Evolutionary conservation across 1,139 yeast genomes (phyloP).

Genomic region (Taphrina wiesneri): DNA sequence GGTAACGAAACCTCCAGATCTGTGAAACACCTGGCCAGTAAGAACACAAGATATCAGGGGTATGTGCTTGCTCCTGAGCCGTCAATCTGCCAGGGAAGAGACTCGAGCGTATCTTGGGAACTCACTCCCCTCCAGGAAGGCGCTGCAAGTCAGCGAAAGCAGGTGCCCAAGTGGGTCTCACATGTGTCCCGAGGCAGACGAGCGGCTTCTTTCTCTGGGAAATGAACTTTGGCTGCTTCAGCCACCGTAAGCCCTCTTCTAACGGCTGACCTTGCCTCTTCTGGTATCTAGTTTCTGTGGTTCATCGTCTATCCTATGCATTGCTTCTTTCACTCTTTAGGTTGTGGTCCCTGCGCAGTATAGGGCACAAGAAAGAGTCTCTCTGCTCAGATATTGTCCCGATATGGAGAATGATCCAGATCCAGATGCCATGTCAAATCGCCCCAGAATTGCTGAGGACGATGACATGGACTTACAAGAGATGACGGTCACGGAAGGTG

Average conservation of each 20-base stretch:
- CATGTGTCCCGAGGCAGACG: background rate
- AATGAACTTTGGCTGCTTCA: background rate
- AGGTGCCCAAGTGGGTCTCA: background rate
- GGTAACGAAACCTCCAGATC: background rate
- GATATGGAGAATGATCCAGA: conserved; percentile 27
- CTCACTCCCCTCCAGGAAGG: too few relatives aligned
- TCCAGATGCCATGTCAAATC: conserved; percentile 5
- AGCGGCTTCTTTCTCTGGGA: background rate
- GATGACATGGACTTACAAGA: conserved; percentile 11
- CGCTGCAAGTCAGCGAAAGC: background rate
- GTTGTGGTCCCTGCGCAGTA: too few relatives aligned
- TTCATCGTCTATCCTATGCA: too few relatives aligned
- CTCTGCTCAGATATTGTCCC: too few relatives aligned
- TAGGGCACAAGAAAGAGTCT: too few relatives aligned
- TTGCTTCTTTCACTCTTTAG: too few relatives aligned
- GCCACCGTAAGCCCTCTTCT: background rate
- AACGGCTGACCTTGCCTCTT: background rate
- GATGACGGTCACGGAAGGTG: conserved; percentile 22
- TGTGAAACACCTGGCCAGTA: background rate
- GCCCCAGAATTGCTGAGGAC: background rate
- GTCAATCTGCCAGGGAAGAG: too few relatives aligned
- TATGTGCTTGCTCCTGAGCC: background rate
- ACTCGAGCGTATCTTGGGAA: too few relatives aligned
- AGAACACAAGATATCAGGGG: background rate
- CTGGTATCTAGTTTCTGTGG: background rate